phyloP scores from a whole-genome alignment of 768 basidiomycete genomes.

The Mycena leptocephala region DNA sequence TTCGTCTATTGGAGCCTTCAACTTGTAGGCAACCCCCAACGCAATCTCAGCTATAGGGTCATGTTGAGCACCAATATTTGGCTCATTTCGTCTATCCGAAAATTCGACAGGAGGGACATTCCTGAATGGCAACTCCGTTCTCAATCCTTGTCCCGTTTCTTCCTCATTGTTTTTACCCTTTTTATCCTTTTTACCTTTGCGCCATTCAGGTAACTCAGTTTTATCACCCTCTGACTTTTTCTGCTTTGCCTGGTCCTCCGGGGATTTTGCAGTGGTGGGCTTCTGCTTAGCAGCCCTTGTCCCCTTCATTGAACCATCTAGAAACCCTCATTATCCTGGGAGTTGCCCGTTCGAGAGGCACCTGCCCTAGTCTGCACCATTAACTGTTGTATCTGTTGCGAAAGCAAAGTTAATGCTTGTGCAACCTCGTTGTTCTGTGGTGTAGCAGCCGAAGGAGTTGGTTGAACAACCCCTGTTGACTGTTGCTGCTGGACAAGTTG shows the following conservation, averaged over 20 bases:
- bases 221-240: too few species aligned
- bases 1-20: not conserved
- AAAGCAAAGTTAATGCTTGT: not conserved
- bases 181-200: not conserved
- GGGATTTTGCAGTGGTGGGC: not conserved
- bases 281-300: not conserved
- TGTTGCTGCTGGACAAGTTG: slow-evolving; percentile 3
- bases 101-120: too few species aligned
- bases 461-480: not conserved
- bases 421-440: not conserved
- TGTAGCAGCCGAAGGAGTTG: not conserved
- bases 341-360: too few species aligned
- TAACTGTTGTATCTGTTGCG: too few species aligned
- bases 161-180: not conserved
- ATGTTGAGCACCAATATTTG: too few species aligned
- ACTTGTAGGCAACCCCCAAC: not conserved
- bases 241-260: slow-evolving; percentile 10
- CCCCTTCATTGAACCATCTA: slow-evolving; percentile 5
- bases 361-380: too few species aligned
- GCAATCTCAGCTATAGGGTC: too few species aligned
- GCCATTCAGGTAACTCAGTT: not conserved
- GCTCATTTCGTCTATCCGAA: too few species aligned
- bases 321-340: too few species aligned
- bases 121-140: not conserved
- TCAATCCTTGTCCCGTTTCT: too few species aligned